Evolutionary conservation across 176 grass and related monocot genomes (phyloP).

Genomic region (Rhynchospora tenuis): DNA sequence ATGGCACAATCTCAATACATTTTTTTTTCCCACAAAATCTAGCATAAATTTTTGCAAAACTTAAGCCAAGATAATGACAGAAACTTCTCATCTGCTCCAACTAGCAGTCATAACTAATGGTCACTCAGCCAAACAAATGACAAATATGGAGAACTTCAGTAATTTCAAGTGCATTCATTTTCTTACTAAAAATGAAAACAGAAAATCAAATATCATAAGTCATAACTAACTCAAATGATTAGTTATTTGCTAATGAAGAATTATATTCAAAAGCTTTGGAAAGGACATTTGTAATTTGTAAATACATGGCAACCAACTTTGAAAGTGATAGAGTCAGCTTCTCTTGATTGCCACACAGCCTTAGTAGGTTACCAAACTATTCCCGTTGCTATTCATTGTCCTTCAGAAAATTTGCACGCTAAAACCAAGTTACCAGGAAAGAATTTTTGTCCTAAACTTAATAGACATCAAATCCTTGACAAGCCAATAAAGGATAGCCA

Average conservation of each 20-base stretch:
- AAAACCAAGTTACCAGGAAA: not conserved
- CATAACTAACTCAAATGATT: not conserved
- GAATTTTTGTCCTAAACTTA: not conserved
- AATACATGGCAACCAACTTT: not conserved
- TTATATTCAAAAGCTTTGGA: not conserved
- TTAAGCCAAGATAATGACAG: not conserved
- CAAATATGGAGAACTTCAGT: not conserved
- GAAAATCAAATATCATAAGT: not conserved
- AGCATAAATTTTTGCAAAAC: not conserved
- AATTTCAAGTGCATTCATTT: not conserved
- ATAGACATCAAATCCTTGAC: not conserved
- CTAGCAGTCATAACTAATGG: not conserved
- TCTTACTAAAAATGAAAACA: not conserved
- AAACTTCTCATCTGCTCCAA: not conserved
- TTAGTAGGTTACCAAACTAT: not conserved
- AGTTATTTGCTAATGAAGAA: not conserved
- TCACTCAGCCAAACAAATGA: not conserved
- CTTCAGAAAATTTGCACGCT: not conserved
- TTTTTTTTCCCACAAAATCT: not conserved
- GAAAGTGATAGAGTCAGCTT: not conserved
- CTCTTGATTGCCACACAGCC: not conserved
- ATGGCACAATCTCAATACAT: not conserved
- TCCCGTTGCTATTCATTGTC: not conserved
- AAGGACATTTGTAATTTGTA: not conserved
- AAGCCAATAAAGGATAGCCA: not conserved